phyloP scores from a whole-genome alignment of 2,329 filamentous ascomycete species.

The Thielaviopsis musarum region DNA sequence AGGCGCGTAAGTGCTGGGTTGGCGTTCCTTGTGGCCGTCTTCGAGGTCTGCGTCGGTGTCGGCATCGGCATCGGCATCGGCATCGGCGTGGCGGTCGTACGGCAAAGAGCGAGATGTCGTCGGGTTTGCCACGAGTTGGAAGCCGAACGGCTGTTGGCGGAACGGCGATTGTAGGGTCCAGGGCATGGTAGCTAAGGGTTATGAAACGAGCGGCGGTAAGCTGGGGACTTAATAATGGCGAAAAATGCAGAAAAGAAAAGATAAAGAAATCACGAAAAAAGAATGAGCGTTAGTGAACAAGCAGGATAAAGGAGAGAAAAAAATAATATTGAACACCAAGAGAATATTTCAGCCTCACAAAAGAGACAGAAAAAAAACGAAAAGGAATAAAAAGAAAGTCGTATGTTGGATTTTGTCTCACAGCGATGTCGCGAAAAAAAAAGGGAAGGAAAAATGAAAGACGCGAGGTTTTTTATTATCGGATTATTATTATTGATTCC shows the following conservation, averaged over 20 bases:
- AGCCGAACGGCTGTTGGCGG: constrained; percentile 2
- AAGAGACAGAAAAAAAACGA: neutral
- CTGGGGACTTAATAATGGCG: too few species aligned
- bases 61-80: neutral
- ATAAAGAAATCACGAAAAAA: neutral
- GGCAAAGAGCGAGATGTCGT: neutral
- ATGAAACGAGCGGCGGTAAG: neutral
- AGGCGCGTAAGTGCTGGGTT: neutral
- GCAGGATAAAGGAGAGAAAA: too few species aligned
- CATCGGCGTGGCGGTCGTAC: neutral
- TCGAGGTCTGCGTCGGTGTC: constrained; percentile 13
- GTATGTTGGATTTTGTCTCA: neutral
- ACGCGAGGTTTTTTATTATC: neutral
- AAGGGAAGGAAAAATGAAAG: neutral
- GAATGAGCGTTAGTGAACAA: neutral
- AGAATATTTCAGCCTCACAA: neutral
- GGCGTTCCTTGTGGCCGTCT: neutral
- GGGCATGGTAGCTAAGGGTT: neutral
- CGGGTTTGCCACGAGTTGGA: constrained; percentile 9
- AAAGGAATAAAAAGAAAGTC: neutral
- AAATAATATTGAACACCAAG: neutral
- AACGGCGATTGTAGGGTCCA: neutral
- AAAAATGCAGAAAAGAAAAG: too few species aligned
- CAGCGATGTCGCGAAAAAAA: neutral
- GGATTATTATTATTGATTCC: neutral